Evolutionary conservation across 306 rosid species (phyloP), one percentile per base, ranked within the genome.

Genomic region (Castanea mollissima): DNA sequence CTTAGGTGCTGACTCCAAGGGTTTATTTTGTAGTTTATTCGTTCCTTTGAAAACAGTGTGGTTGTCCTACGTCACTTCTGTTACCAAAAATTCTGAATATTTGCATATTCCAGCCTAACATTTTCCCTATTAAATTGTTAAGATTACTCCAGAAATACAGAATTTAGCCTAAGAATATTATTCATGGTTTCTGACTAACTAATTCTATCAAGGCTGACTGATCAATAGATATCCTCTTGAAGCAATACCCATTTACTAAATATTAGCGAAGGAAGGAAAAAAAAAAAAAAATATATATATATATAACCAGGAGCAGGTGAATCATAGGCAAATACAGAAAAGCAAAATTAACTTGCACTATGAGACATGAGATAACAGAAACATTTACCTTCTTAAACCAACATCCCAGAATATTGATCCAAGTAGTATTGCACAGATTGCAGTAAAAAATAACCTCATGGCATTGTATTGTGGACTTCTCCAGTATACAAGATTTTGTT

Each of bases 401-500:
- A 88, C 13, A 32, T 88, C 81, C 98, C 98, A 94, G 78, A 90
- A 94, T 6, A 81, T 82, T 0, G 91, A 74, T 31, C 98, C 97
- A 71, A 94, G 81, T 88, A 94, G 75, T 34, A 94, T 4, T 65
- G 98, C 98, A 80, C 94, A 80, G 57, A 90, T 71, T 23, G 85
- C 20, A 29, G 98, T 94, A 79, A 92, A 94, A 77, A 79, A 74
- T 72, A 94, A 11, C 80, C 98, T 92, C 94, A 89, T 88, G 73
- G 86, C 91, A 84, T 90, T 92, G 75, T 94, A 94, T 32, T 81
- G 59, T 34, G 98, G 98, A 78, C 91, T 94, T 85, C 98, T 94
- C 97, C 97, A 94, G 81, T 94, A 94, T 19, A 92, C 96, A 77
- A 92, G 97, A 76, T 86, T 90, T 87, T 94, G 98, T 78, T 94